A percentile compares a stretch with the other conserved stretches of the same genome.
phyloP scores from a whole-genome alignment of 2,329 filamentous ascomycete genomes.

The Rhinocladiella similis region DNA sequence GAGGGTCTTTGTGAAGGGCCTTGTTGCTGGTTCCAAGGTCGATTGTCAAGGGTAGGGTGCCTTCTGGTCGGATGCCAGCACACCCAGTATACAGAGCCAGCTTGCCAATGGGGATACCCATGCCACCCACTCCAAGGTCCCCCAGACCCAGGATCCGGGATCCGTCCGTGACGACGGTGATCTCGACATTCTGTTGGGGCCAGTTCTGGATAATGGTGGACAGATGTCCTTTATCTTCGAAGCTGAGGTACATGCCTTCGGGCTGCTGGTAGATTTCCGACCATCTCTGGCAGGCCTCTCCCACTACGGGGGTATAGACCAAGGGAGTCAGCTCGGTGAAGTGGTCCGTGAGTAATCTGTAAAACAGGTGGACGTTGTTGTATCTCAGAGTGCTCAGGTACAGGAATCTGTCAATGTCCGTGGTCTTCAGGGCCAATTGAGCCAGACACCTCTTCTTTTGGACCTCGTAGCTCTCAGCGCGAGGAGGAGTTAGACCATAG shows the following conservation, averaged over 20 bases:
- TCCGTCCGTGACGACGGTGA: conserved; percentile 94
- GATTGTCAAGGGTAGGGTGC: conserved; percentile 62
- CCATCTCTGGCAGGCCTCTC: conserved; percentile 95
- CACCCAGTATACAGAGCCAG: conserved; percentile 92
- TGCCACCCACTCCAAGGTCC: conserved; percentile 93
- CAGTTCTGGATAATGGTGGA: conserved; percentile 88
- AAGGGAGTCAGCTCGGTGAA: conserved; percentile 50
- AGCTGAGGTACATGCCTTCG: conserved; percentile 91
- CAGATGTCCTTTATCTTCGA: conserved; percentile 88
- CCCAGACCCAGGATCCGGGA: conserved; percentile 89
- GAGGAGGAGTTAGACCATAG: conserved; percentile 52
- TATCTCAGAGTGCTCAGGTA: conserved; percentile 52
- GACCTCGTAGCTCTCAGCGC: conserved; percentile 49
- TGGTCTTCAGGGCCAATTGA: conserved; percentile 49
- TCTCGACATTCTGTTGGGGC: conserved; percentile 86
- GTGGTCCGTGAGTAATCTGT: conserved; percentile 50
- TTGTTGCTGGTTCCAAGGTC: conserved; percentile 67
- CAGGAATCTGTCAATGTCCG: conserved; percentile 51
- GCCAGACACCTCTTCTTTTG: conserved; percentile 52
- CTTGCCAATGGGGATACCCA: conserved; percentile 97
- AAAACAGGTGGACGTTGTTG: conserved; percentile 55
- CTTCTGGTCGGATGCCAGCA: conserved; percentile 84
- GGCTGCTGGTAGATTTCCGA: conserved; percentile 93
- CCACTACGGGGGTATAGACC: conserved; percentile 61
- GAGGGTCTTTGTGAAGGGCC: conserved; percentile 69